Percentiles rank a stretch among this genome's conserved stretches.
phyloP scores from a whole-genome alignment of 2,329 filamentous ascomycete genomes.

The Fusarium agapanthi region DNA sequence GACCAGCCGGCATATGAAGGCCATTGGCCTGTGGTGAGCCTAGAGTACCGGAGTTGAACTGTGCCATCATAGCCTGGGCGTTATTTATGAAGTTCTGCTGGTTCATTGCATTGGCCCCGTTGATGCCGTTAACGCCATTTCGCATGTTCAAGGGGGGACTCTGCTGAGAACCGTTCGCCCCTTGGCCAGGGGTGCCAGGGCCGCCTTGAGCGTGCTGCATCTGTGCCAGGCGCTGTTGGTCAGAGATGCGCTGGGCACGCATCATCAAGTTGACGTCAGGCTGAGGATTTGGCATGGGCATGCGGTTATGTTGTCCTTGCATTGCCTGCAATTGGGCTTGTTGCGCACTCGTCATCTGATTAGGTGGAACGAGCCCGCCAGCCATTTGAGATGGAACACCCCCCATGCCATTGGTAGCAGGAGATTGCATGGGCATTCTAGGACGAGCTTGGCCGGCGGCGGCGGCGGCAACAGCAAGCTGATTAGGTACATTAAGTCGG shows the following conservation, averaged over 20 bases:
- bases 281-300: conserved; percentile 57
- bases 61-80: conserved; percentile 62
- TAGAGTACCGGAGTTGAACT: conserved; percentile 52
- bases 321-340: conserved; percentile 74
- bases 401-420: conserved; percentile 61
- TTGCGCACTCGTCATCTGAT: conserved; percentile 71
- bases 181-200: conserved; percentile 46
- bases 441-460: conserved; percentile 56
- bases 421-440: conserved; percentile 63
- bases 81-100: conserved; percentile 64
- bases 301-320: conserved; percentile 66
- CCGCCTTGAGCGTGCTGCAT: conserved; percentile 54
- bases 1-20: conserved; percentile 57
- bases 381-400: conserved; percentile 59
- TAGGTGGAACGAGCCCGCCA: conserved; percentile 60
- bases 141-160: conserved; percentile 56
- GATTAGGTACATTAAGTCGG: conserved; percentile 55
- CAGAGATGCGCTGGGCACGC: conserved; percentile 72
- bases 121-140: conserved; percentile 43
- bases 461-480: conserved; percentile 54
- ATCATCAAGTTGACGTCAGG: conserved; percentile 66
- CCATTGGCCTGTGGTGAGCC: conserved; percentile 57
- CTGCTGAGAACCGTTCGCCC: conserved; percentile 46
- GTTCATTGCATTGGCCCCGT: conserved; percentile 54
- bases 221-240: conserved; percentile 67